These are phyloP conservation scores for Omphalea diandra DNA, from an alignment of 441 rosid species.

Conservation along the genomic window DNA sequence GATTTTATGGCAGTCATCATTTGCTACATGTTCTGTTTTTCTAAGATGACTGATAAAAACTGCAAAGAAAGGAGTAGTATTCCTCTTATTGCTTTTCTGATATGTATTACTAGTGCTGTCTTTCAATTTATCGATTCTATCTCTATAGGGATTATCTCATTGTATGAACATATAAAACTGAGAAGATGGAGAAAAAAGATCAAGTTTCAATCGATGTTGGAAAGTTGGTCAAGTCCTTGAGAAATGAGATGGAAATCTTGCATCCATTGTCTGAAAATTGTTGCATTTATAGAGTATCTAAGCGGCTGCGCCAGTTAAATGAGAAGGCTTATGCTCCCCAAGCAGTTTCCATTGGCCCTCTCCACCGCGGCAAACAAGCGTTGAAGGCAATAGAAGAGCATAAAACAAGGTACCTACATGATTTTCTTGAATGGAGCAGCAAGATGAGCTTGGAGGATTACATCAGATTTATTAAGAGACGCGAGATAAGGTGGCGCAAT, in stretches of 20 bases:
- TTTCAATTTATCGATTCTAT: too few species aligned
- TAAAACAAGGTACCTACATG: neutral
- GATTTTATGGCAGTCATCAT: too few species aligned
- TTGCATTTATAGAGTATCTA: neutral
- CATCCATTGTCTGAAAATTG: neutral
- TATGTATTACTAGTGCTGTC: too few species aligned
- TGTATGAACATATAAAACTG: neutral
- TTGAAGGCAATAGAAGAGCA: neutral
- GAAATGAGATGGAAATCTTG: neutral
- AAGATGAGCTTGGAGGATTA: neutral
- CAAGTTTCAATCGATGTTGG: neutral
- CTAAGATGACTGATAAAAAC: too few species aligned
- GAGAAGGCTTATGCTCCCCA: neutral
- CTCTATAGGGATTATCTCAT: too few species aligned
- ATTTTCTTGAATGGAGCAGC: constrained; percentile 13
- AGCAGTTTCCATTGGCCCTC: too few species aligned
- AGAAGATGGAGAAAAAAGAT: neutral
- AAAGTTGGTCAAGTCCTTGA: neutral
- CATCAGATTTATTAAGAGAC: neutral
- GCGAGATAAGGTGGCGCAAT: constrained; percentile 7
- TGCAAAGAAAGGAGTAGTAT: too few species aligned
- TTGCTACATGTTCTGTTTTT: too few species aligned
- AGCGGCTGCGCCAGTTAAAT: neutral
- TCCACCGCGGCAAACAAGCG: constrained; percentile 8
- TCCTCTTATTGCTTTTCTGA: too few species aligned